Base-by-base conservation (phyloP, 2,329 filamentous ascomycete genomes). In the Lojkania enalia region DNA sequence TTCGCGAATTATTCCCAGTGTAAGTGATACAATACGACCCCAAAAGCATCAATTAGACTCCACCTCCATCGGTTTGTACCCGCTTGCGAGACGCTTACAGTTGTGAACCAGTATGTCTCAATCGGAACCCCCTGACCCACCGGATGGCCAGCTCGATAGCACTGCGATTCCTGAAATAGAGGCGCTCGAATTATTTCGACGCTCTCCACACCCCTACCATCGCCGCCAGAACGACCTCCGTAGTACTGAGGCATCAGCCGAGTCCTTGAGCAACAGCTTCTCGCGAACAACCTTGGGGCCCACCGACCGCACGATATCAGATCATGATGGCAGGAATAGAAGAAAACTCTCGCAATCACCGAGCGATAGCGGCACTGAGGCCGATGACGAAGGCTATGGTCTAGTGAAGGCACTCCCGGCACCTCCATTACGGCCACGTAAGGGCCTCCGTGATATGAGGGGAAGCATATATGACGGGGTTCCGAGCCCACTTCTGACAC, bases 321-420 rank as follows among this genome's bases (percentile, higher is more conserved):
- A 64, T 37, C 51, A 58, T 35, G 60, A 64, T 46, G 49, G 51
- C 13, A 55, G 56, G 30, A 63, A 55, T 31, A 52, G 59, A 19
- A 57, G 62, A 44, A 68, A 61, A 52, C 29, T 39, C 9, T 63
- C 64, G 7, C 61, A 59, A 25, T 68, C 66, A 27, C 82, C 81
- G 9, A 96, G 89, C 67, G 91, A 96, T 57, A 96, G 90, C 66
- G 92, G 92, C 18, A 95, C 91, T 14, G 92, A 97, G 66, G 92
- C 92, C 29, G 92, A 96, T 61, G 92, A 97, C 72, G 92, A 97
- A 69, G 87, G 91, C 52, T 77, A 77, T 32, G 68, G 73, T 4
- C 85, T 92, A 56, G 76, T 96, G 44, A 94, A 87, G 66, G 87
- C 90, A 0, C 74, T 96, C 16, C 91, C 92, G 1, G 88, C 91